phyloP scores from a whole-genome alignment of 2,329 filamentous ascomycete genomes.

The Corinectria fuckeliana region DNA sequence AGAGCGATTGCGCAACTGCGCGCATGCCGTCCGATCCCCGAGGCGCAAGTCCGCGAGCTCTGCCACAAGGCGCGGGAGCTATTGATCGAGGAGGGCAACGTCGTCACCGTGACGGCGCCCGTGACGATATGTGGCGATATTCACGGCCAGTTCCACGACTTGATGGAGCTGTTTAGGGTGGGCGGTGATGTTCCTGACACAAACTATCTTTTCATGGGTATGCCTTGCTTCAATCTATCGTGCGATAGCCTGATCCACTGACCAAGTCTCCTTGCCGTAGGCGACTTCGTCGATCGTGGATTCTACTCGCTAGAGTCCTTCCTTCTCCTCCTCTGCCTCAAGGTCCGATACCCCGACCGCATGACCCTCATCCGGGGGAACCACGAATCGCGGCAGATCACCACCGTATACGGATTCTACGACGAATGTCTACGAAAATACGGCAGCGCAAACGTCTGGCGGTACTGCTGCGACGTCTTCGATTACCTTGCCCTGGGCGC shows the following conservation, averaged over 20 bases:
- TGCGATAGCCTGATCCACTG: conserved; percentile 11
- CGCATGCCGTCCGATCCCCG: conserved; percentile 94
- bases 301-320: conserved; percentile 99
- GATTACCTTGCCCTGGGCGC: conserved; percentile 94
- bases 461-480: conserved; percentile 97
- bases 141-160: conserved; percentile 93
- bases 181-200: conserved; percentile 94
- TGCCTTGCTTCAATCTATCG: conserved; percentile 20
- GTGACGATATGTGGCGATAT: conserved; percentile 99
- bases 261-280: conserved; percentile 48
- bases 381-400: conserved; percentile 96
- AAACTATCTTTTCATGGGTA: conserved; percentile 97
- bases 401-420: conserved; percentile 97
- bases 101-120: conserved; percentile 91
- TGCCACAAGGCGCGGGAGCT: conserved; percentile 97
- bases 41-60: conserved; percentile 92
- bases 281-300: conserved; percentile 96
- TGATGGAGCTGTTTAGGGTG: conserved; percentile 96
- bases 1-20: conserved; percentile 96
- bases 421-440: conserved; percentile 97
- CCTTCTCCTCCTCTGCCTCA: conserved; percentile 91
- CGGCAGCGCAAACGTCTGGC: conserved; percentile 95
- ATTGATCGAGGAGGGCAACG: conserved; percentile 96
- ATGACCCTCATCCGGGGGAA: conserved; percentile 96
- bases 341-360: conserved; percentile 95